These are phyloP conservation scores for Trichoderma lentiforme DNA, from an alignment of 2,329 filamentous ascomycete species.

Conservation along the genomic window DNA sequence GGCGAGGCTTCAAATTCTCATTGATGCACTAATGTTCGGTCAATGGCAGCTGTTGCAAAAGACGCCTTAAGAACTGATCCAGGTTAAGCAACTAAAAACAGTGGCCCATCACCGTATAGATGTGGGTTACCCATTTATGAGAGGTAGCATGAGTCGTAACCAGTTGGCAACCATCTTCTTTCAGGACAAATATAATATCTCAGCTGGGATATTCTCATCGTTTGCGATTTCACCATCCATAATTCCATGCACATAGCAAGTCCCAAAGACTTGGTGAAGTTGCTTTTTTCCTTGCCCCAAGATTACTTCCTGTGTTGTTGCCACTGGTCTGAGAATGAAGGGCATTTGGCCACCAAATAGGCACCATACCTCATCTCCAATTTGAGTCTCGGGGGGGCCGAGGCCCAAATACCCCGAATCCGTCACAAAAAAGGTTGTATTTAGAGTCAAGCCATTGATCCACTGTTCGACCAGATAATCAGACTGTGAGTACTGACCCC, in stretches of 20 bases:
- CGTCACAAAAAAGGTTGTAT: not conserved
- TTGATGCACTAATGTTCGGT: too few species aligned
- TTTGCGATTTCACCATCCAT: not conserved
- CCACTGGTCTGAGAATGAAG: not conserved
- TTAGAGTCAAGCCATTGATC: not conserved
- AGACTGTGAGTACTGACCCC: not conserved
- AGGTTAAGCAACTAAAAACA: not conserved
- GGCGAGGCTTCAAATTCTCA: too few species aligned
- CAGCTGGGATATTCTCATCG: not conserved
- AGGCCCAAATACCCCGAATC: not conserved
- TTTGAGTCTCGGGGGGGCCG: not conserved
- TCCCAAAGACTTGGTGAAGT: not conserved
- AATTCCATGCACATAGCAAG: not conserved
- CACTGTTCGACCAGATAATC: not conserved
- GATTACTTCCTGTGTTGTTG: not conserved
- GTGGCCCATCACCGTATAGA: not conserved
- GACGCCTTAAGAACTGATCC: too few species aligned
- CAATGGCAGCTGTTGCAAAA: too few species aligned
- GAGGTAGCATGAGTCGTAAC: not conserved
- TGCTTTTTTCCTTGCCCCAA: not conserved
- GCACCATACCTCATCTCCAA: not conserved
- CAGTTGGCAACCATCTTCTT: not conserved
- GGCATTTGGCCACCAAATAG: not conserved
- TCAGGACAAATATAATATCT: not conserved
- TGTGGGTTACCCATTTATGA: not conserved